Evolutionary conservation across 352 stramenopile genomes (phyloP), one percentile per base, ranked within the genome.

Genomic region (Phytopythium mirpurense): DNA sequence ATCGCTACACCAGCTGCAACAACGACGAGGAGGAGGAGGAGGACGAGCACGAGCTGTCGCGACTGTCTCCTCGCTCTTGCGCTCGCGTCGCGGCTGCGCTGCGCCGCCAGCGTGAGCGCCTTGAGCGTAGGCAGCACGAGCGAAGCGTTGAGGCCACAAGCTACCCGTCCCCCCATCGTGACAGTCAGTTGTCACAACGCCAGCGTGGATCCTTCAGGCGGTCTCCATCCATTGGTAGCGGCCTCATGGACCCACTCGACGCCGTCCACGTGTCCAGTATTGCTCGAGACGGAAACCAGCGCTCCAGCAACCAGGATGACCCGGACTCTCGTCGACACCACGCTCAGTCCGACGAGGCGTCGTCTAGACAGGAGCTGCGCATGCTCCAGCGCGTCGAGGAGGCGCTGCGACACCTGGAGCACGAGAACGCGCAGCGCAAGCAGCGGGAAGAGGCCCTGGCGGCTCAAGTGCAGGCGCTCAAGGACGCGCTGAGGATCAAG

Each of bases 361-460:
- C 35, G 2, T 45, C 40, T 21, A 45, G 11, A 10, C 40, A 45
- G 5, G 71, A 81, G 53, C 63, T 90, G 12, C 68, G 76, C 54
- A 90, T 93, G 49, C 63, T 93, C 24, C 61, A 78, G 51, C 79
- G 82, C 46, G 79, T 90, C 9, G 82, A 92, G 50, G 51, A 63
- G 15, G 78, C 79, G 21, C 59, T 92, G n/a, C 79, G 81, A 18
- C 71, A 85, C 18, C 65, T 92, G 29, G 82, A 92, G 37, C 59
- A 71, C 0, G 81, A 92, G 34, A 92, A 92, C 40, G 75, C 69
- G 1, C 54, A 66, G 27, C 62, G 66, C 15, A 72, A 75, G 50
- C 56, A 75, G 27, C 74, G 77, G 2, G 81, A 92, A 37, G 56
- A 61, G 0, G 57, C 70, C 23, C 70, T 90, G 3, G 38, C 63